These are phyloP conservation scores for Barnettozyma vustinii DNA, from an alignment of 805 yeast species.

Conservation along the genomic window DNA sequence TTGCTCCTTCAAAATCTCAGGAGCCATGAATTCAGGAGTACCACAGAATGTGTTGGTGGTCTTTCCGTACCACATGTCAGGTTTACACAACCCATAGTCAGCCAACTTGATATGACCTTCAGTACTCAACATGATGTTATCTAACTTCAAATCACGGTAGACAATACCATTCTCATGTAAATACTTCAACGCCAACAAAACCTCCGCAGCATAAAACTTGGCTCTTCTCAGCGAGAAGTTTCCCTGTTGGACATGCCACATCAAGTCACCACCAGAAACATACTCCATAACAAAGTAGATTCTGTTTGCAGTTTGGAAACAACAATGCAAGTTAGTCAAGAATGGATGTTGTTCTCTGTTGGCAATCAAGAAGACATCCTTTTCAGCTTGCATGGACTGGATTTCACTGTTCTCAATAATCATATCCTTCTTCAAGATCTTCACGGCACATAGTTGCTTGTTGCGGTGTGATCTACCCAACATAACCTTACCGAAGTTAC, in stretches of 20 bases:
- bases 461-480: slow-evolving; percentile 89
- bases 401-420: slow-evolving; percentile 95
- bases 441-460: slow-evolving; percentile 82
- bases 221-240: slow-evolving; percentile 88
- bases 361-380: slow-evolving; percentile 79
- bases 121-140: slow-evolving; percentile 82
- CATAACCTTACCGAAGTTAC: slow-evolving; percentile 98
- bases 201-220: slow-evolving; percentile 96
- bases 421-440: slow-evolving; percentile 93
- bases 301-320: slow-evolving; percentile 97
- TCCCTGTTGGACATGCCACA: slow-evolving; percentile 98
- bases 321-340: slow-evolving; percentile 82
- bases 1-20: slow-evolving; percentile 91
- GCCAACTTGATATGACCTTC: slow-evolving; percentile 95
- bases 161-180: slow-evolving; percentile 95
- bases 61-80: slow-evolving; percentile 77
- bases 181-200: slow-evolving; percentile 81
- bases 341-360: slow-evolving; percentile 91
- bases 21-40: slow-evolving; percentile 99
- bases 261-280: slow-evolving; percentile 95
- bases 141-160: slow-evolving; percentile 93
- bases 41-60: slow-evolving; percentile 97
- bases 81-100: slow-evolving; percentile 97
- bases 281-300: slow-evolving; percentile 98
- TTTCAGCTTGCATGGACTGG: slow-evolving; percentile 90